Base-by-base conservation (phyloP, 2,329 filamentous ascomycete species). In the Colletotrichum theobromicola region DNA sequence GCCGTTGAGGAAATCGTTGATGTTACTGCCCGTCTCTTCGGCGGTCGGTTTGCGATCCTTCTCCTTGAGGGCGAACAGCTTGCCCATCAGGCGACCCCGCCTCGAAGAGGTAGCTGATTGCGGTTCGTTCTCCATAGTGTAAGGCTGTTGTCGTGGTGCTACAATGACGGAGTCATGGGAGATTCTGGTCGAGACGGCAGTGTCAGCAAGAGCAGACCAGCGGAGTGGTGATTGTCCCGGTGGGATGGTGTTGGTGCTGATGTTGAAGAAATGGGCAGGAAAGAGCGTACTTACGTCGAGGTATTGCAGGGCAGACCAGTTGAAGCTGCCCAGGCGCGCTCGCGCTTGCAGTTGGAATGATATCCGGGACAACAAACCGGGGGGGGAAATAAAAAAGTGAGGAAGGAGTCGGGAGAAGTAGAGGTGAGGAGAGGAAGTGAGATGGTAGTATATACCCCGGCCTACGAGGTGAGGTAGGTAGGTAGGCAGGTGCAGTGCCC, bases 41-140 rank as follows among this genome's bases (percentile, higher is more conserved):
- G 82, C 79, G 21, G 80, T 78, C 37, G 78, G 76, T 74, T 86
- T 87, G 77, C 84, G 82, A 68, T 87, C 87, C 78, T 85, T 88
- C 64, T 87, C 87, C 79, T 85, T 88, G 75, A 82, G 82, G 71
- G 87, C 86, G 79, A 92, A 92, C 72, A 93, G 85, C 85, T 91
- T 92, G 77, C 91, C 91, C 88, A 93, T 93, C 61, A 93, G 82
- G 75, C 91, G 90, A 79, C 87, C 87, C 78, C 87, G 85, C 81
- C 84, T 87, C 42, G 87, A 87, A 77, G 79, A 78, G 62, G 81
- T 80, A 76, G 82, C 77, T 72, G 80, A 80, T 65, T 83, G 80
- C 71, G 82, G 80, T 73, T 87, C 85, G 83, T 87, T 87, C 79
- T 89, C 87, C 85, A 88, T 89, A 24, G 24, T 28, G 46, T 53